Base-by-base conservation (phyloP, 1,284 basidiomycete species). In the Microbotryomycetes sp. region DNA sequence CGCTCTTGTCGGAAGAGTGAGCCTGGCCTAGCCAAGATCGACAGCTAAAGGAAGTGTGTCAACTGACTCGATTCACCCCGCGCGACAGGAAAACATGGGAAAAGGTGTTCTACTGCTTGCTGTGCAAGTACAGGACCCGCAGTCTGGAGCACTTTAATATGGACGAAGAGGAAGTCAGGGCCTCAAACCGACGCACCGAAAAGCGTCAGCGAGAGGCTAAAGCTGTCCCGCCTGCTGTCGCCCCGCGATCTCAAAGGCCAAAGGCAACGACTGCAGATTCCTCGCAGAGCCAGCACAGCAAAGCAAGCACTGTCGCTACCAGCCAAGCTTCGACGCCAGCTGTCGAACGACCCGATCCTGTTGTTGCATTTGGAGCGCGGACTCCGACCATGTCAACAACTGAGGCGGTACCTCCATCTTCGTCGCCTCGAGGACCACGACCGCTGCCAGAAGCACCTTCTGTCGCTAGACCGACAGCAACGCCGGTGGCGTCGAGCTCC, bases 101-200 rank as follows among this genome's bases (percentile, higher is more conserved):
- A 75, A 96, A 96, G 76, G 88, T 88, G 0, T 87, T 94, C 54
- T 97, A 96, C 76, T 86, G 89, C 72, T 79, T 94, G 14, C 80
- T 97, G 14, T 79, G 86, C 60, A 84, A 85, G 68, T 94, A 93
- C 76, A 83, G 90, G 47, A 80, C 80, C 57, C 82, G 81, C 67
- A 83, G 83, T 64, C 75, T 89, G 48, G 84, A 86, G 72, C 81
- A 85, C 76, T 83, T 83, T 74, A 80, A 80, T 70, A 77, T 77
- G 76, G 83, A 86, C 49, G 81, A 81, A 64, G 82, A 83, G 65
- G 80, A 82, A 32, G 56, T 63, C 6, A 54, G 60, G 22, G 19
- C 56, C 45, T 42, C 36, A 12, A 42, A 42, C 19, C 36, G 54
- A 15, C 59, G 62, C 29, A 48, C 63, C 15, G 50, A 49, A 12